Conservation (phyloP, 1,284 basidiomycete species). For the Rhodotorula sp. region DNA sequence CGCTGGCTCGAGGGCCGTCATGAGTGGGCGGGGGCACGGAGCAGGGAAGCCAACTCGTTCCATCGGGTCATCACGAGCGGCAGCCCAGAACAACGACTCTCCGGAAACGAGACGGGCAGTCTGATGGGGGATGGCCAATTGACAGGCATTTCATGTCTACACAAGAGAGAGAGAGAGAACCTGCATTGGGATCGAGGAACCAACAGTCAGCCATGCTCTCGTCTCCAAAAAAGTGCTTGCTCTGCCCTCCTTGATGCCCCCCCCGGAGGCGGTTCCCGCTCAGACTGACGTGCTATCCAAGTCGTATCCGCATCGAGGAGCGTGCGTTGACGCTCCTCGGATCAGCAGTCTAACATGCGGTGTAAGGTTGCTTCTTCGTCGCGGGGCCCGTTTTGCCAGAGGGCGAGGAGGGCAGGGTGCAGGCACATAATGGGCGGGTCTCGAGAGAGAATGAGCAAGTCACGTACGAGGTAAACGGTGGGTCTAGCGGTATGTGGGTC, state of each 20-base stretch:
- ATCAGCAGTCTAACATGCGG: slow-evolving; percentile 8
- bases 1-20: neutral
- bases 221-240: neutral
- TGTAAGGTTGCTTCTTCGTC: slow-evolving; percentile 3
- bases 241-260: neutral
- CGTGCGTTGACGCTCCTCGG: neutral
- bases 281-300: slow-evolving; percentile 10
- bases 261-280: neutral
- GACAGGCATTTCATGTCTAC: too few species aligned
- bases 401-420: neutral
- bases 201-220: neutral
- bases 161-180: too few species aligned
- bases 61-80: too few species aligned
- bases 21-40: too few species aligned
- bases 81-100: too few species aligned
- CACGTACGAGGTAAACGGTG: too few species aligned
- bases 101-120: too few species aligned
- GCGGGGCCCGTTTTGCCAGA: neutral
- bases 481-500: too few species aligned
- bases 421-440: too few species aligned
- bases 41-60: too few species aligned
- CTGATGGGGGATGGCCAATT: too few species aligned
- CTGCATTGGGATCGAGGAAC: neutral
- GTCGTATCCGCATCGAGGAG: slow-evolving; percentile 3
- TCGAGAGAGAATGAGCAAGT: neutral